Percentiles rank a stretch among this genome's conserved stretches.
Conservation (phyloP, 2,329 filamentous ascomycete species). For the Botrytis cinerea region DNA sequence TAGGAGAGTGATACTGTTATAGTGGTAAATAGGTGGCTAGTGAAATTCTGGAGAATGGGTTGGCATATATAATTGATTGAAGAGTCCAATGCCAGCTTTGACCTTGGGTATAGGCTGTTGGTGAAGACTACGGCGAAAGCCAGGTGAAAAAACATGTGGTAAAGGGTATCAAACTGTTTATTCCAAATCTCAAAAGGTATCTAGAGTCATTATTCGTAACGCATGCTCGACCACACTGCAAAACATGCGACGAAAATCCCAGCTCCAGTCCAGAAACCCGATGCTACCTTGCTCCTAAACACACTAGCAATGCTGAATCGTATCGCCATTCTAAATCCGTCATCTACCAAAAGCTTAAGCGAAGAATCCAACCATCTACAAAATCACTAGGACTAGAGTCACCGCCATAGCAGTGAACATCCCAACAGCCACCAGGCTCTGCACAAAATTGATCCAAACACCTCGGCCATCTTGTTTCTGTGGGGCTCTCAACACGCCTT, state of each 20-base stretch:
- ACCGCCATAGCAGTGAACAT: conserved; percentile 20
- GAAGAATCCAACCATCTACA: neutral
- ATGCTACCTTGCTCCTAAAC: neutral
- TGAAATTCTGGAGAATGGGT: neutral
- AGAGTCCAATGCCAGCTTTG: neutral
- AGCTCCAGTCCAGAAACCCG: neutral
- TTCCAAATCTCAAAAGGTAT: conserved; percentile 5
- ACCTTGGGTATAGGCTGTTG: neutral
- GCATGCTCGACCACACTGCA: neutral
- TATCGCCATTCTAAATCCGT: neutral
- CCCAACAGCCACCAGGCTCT: conserved; percentile 21
- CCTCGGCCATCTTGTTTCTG: conserved; percentile 1
- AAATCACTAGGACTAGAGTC: conserved; percentile 9
- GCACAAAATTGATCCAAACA: conserved; percentile 19
- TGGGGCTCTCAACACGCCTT: neutral
- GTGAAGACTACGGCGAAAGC: neutral
- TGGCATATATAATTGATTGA: neutral
- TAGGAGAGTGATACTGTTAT: neutral
- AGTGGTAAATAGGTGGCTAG: neutral
- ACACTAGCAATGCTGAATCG: neutral
- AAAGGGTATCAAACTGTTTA: neutral
- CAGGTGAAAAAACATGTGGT: neutral
- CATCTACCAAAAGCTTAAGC: neutral
- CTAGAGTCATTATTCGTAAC: neutral
- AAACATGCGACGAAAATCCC: neutral